phyloP scores from a whole-genome alignment of 768 basidiomycete genomes.

The Lenzites betulinus region DNA sequence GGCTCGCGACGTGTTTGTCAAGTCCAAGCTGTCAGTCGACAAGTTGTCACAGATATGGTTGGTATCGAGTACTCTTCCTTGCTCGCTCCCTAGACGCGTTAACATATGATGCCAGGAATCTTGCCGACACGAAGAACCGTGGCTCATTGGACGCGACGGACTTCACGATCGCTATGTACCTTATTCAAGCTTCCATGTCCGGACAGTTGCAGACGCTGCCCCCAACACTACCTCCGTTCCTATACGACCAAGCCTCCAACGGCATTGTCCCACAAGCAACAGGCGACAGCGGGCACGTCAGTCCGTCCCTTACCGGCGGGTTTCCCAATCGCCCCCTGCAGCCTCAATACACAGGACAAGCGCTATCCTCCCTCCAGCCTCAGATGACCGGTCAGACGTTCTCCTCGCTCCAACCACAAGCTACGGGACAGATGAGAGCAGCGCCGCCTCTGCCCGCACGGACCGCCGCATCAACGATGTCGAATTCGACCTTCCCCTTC shows the following conservation, averaged over 20 bases:
- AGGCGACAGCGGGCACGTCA: constrained; percentile 59
- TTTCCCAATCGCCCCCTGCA: constrained; percentile 43
- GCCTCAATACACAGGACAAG: constrained; percentile 68
- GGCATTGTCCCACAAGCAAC: constrained; percentile 59
- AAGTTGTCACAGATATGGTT: constrained; percentile 93
- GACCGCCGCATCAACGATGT: constrained; percentile 24
- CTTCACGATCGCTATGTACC: constrained; percentile 95
- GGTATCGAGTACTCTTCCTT: constrained; percentile 23
- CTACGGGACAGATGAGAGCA: constrained; percentile 52
- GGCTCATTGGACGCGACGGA: constrained; percentile 88
- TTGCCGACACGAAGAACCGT: constrained; percentile 94
- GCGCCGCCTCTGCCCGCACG: constrained; percentile 33
- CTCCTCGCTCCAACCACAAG: constrained; percentile 54
- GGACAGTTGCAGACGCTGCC: constrained; percentile 73
- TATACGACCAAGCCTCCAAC: constrained; percentile 77
- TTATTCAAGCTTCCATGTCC: constrained; percentile 93
- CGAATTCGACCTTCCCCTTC: constrained; percentile 22
- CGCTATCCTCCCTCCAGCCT: constrained; percentile 47
- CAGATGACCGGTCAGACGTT: constrained; percentile 45
- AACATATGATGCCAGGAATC: constrained; percentile 55
- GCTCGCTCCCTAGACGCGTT: not conserved
- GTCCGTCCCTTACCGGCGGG: constrained; percentile 50
- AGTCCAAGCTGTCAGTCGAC: constrained; percentile 84
- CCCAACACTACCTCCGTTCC: constrained; percentile 69
- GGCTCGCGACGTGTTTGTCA: constrained; percentile 88